Base-by-base conservation (phyloP, 2,329 filamentous ascomycete genomes). In the Westerdykella sp. region DNA sequence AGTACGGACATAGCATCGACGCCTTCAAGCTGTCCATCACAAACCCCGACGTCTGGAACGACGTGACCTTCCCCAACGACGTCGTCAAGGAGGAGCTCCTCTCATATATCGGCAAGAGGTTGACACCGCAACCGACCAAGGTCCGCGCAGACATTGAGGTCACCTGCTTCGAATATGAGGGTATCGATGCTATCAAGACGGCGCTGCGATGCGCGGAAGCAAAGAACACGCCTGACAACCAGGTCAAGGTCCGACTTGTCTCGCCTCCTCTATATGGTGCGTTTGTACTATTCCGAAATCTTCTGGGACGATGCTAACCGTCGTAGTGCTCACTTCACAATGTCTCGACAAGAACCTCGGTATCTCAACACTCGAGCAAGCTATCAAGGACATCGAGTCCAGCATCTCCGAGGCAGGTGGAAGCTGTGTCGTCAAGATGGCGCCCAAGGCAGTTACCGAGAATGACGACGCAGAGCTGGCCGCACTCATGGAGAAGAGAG, bases 11-110 rank as follows among this genome's bases (percentile, higher is more conserved):
- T 71, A 83, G 91, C 11, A 87, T 97, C 54, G 93, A 98, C 67
- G 93, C 94, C 10, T 98, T 98, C 79, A 98, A 97, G 78, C 84
- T 97, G 49, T 95, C 89, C 55, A 98, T 98, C 75, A 97, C 93
- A 49, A 97, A 97, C 75, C 85, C 90, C 43, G 89, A 95, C 55
- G 88, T 97, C 42, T 98, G 93, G 93, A 84, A 86, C 58, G 91
- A 95, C 55, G 86, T 95, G 57, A 79, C 79, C 41, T 98, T 98
- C 75, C 83, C 90, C 53, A 94, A 77, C 72, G 81, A 91, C 35
- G 77, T 84, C 25, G 87, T 94, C 62, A 84, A 85, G 64, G 85
- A 93, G 50, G 93, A 98, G 73, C 76, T 98, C 53, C 86, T 89
- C 74, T 83, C 83, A 53, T 98, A 98, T 73, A 98, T 98, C 69